Percentiles rank a stretch among this genome's conserved stretches.
Evolutionary conservation across 352 stramenopile species (phyloP).

Genomic region (Phytophthora sojae): DNA sequence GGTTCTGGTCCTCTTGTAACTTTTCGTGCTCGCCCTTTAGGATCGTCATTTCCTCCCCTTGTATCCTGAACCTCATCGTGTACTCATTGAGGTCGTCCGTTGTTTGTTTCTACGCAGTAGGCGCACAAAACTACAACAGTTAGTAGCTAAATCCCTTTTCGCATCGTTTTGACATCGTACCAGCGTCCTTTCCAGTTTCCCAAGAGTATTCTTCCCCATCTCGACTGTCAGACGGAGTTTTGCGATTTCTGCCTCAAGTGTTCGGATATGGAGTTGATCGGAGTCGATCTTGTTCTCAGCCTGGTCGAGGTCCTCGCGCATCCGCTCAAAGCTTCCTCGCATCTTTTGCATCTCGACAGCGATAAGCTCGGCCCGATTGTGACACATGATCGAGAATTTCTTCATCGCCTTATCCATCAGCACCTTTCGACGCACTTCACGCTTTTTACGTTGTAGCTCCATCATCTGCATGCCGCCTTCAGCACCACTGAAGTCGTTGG

Average conservation of each 20-base stretch:
- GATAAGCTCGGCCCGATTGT: slow-evolving; percentile 66
- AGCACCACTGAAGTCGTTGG: slow-evolving; percentile 21
- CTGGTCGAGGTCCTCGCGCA: slow-evolving; percentile 65
- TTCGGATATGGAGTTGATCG: slow-evolving; percentile 67
- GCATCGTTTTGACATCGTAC: slow-evolving; percentile 27
- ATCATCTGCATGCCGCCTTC: slow-evolving; percentile 46
- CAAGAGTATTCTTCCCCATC: slow-evolving; percentile 61
- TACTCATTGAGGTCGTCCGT: slow-evolving; percentile 61
- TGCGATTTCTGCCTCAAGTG: slow-evolving; percentile 64
- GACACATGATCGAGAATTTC: slow-evolving; percentile 71
- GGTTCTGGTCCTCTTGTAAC: slow-evolving; percentile 59
- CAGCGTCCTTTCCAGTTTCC: slow-evolving; percentile 55
- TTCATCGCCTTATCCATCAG: slow-evolving; percentile 79
- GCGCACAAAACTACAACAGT: neutral
- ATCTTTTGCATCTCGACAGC: slow-evolving; percentile 66
- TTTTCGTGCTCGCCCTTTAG: slow-evolving; percentile 45
- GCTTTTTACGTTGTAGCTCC: slow-evolving; percentile 76
- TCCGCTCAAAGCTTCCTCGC: slow-evolving; percentile 45
- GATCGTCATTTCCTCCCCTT: slow-evolving; percentile 43
- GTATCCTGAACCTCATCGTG: slow-evolving; percentile 37
- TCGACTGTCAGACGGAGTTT: slow-evolving; percentile 76
- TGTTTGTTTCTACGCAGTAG: slow-evolving; percentile 53
- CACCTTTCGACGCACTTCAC: slow-evolving; percentile 73
- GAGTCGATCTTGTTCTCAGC: slow-evolving; percentile 81
- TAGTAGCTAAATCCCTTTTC: neutral